phyloP scores from a whole-genome alignment of 1,284 basidiomycete genomes.

The Coniferiporia weirii region DNA sequence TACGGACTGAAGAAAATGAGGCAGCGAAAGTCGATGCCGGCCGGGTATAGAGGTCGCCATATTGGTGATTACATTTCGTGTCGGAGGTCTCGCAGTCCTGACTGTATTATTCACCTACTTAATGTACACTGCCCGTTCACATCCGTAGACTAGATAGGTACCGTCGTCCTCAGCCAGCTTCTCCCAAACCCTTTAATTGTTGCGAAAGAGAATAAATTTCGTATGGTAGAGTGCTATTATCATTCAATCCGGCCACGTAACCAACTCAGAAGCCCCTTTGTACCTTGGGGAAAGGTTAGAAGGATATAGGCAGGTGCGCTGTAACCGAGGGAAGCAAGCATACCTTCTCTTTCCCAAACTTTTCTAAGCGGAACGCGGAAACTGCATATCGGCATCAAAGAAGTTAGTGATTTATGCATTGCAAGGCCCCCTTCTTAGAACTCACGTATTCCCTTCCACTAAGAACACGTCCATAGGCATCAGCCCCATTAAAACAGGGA shows the following conservation, averaged over 20 bases:
- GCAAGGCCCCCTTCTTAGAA: constrained; percentile 21
- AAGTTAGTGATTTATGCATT: neutral
- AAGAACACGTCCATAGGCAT: constrained; percentile 71
- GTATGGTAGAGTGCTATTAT: neutral
- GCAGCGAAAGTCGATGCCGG: no score
- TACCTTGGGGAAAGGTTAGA: constrained; percentile 32
- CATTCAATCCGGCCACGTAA: constrained; percentile 64
- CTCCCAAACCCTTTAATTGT: neutral
- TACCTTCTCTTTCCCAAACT: constrained; percentile 74
- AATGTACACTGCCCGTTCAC: neutral
- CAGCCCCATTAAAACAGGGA: constrained; percentile 64
- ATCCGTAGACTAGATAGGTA: neutral
- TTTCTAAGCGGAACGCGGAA: constrained; percentile 75
- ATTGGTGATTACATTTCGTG: neutral
- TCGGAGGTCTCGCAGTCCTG: neutral
- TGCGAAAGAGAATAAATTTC: neutral
- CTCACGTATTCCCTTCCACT: constrained; percentile 80
- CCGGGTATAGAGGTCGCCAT: no score
- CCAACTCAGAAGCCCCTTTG: constrained; percentile 74
- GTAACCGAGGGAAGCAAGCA: neutral
- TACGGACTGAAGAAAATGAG: neutral
- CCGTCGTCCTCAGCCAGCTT: neutral
- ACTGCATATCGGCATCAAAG: constrained; percentile 31
- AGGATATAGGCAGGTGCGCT: neutral
- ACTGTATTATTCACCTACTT: neutral